Evolutionary conservation across 129 eudicot genomes (phyloP).

Genomic region (Pseudognaphalium luteoalbum): DNA sequence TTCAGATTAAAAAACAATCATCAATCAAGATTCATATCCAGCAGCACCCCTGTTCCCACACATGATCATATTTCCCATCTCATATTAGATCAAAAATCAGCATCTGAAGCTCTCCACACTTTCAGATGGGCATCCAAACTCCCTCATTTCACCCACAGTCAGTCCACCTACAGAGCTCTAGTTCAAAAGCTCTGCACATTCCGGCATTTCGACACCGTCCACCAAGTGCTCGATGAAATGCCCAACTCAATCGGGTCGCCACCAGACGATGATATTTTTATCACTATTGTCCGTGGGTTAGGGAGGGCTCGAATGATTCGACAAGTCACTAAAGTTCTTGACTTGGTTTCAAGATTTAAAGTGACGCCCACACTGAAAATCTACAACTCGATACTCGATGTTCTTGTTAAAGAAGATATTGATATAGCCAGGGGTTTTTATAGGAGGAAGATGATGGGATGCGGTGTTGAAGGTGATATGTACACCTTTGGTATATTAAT

Average conservation of each 20-base stretch:
- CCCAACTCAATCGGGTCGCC: constrained; percentile 56
- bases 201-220: constrained; percentile 53
- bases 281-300: constrained; percentile 75
- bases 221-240: constrained; percentile 86
- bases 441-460: constrained; percentile 80
- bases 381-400: constrained; percentile 73
- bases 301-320: constrained; percentile 62
- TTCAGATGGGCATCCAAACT: constrained; percentile 86
- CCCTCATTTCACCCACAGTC: constrained; percentile 62
- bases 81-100: constrained; percentile 68
- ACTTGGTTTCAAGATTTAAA: constrained; percentile 44
- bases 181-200: constrained; percentile 78
- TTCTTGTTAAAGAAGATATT: constrained; percentile 81
- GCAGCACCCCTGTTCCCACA: constrained; percentile 49
- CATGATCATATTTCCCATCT: constrained; percentile 67
- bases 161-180: constrained; percentile 74
- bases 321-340: constrained; percentile 56
- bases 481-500: constrained; percentile 84
- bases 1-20: constrained; percentile 23
- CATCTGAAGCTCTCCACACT: constrained; percentile 66
- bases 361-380: constrained; percentile 62
- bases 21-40: constrained; percentile 44
- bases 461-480: constrained; percentile 72
- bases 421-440: constrained; percentile 85
- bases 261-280: constrained; percentile 70